Evolutionary conservation across 2,329 filamentous ascomycete genomes (phyloP), one percentile per base, ranked within the genome.

Genomic region (Elsinoe perseae): DNA sequence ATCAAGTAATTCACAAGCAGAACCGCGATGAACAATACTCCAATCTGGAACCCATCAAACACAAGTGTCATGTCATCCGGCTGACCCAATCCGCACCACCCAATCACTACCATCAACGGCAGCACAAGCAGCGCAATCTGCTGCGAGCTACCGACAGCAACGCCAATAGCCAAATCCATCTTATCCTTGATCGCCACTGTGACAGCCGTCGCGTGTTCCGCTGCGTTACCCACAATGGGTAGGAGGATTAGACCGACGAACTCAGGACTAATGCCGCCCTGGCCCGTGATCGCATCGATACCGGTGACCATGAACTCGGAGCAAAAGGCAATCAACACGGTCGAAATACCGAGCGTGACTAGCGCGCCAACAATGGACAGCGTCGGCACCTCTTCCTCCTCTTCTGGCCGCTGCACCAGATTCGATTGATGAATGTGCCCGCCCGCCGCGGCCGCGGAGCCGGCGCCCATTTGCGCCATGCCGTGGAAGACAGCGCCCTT

Each of bases 31-130:
- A 85, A 84, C 1, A 84, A 69, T 1, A 80, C 71, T 2, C 77
- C 86, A 12, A 95, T 84, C 72, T 95, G 89, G 75, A 96, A 96
- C 0, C 84, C 84, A 66, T 95, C 89, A 68, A 95, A 93, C 68
- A 85, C 85, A 4, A 95, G 79, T 18, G 84, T 88, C 88, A 86
- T 84, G 34, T 76, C 72, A 50, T 80, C 73, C 0, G 59, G 61
- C 6, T 62, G 60, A 1, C 67, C 68, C 16, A 80, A 75, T 54
- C 79, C 79, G 54, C 80, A 74, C 82, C 82, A 85, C 55, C 80
- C 81, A 54, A 85, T 74, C 38, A 84, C 73, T 20, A 84, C 77
- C 62, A 80, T 75, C 40, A 85, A 66, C 1, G 82, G 82, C 55
- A 84, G 71, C 28, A 85, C 80, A 27, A 85, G 70, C 20, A 85